Base-by-base conservation (phyloP, 805 yeast genomes). In the Candida jianshihensis region DNA sequence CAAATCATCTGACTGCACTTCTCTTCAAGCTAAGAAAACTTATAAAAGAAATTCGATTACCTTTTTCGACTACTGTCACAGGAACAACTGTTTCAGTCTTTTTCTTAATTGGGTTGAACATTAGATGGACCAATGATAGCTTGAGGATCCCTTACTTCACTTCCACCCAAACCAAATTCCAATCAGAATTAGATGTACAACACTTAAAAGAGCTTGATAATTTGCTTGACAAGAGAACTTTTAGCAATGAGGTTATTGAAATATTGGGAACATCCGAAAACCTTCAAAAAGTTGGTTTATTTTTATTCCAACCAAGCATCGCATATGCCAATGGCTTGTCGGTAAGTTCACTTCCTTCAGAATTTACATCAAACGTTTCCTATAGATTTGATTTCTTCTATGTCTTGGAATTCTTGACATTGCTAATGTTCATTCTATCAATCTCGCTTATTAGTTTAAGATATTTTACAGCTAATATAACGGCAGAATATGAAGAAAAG, bases 351-450 rank as follows among this genome's bases (percentile, higher is more conserved):
- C 11, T n/a, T 6, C 8, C 7, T 8, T 19, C 19, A 24, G n/a
- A 5, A 4, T 43, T 61, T 25, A 44, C 45, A 15, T 31, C 55
- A 18, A 46, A 48, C 18, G 51, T 60, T 1, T 51, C 61, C n/a
- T 65, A 64, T 52, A 59, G 61, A 36, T 68, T 71, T 49, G 77
- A 75, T 48, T 47, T 62, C 14, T 65, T 70, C 24, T 79, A 72
- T 46, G 59, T 73, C 19, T 46, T 80, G 35, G 90, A 82, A 53
- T 71, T 78, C 43, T 42, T 68, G 2, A 60, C 78, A 6, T 63
- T 75, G 11, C 40, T 79, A 19, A 45, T 69, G 1, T 73, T 81
- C 43, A 63, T 77, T 18, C 43, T 72, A 11, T 74, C 82, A 1
- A 50, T 71, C 13, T 60, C 77, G 0, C 59, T 70, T 19, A 43